phyloP scores from a whole-genome alignment of 306 rosid genomes.

The barrel medic (Medicago truncatula) region MtrunA17r5.0-ANR NC_053042.1:36181501-36182000 shows the following conservation, averaged over 20 bases:
- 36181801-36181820: conserved; percentile 20
- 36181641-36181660: no score
- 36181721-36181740: neutral
- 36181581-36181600: no score
- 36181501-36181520: no score
- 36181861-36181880: neutral
- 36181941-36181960: neutral
- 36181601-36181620: no score
- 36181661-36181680: no score
- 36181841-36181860: conserved; percentile 27
- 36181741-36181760: conserved; percentile 22
- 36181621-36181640: no score
- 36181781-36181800: no score
- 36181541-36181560: no score
- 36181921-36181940: conserved; percentile 8
- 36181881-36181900: neutral
- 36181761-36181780: conserved; percentile 41
- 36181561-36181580: no score
- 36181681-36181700: no score
- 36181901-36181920: neutral
- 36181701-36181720: no score
- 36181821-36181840: conserved; percentile 29
- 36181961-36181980: neutral
- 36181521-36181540: no score
- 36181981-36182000: neutral